Evolutionary conservation across 768 basidiomycete species (phyloP).

Genomic region (Crucibulum laeve): DNA sequence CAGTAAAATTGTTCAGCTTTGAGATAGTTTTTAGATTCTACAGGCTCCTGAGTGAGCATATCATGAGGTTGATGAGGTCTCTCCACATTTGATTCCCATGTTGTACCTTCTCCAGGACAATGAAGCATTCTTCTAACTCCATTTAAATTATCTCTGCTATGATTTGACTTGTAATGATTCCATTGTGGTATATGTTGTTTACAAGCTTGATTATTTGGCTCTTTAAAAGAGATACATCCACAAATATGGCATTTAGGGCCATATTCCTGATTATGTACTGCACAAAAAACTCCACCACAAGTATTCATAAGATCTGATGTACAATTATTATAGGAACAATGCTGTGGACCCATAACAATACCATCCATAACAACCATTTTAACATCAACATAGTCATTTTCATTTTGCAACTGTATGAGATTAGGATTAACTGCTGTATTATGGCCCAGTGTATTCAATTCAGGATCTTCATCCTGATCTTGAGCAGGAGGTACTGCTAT

Average conservation of each 20-base stretch:
- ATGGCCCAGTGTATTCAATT: too few relatives aligned
- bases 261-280: constrained; percentile 6
- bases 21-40: background rate
- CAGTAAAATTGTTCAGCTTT: background rate
- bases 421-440: too few relatives aligned
- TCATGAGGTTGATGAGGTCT: background rate
- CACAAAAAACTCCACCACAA: constrained; percentile 9
- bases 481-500: too few relatives aligned
- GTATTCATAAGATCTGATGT: constrained; percentile 6
- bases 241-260: constrained; percentile 6
- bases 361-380: constrained; percentile 11
- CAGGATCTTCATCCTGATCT: too few relatives aligned
- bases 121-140: background rate
- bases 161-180: background rate
- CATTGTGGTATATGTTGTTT: constrained; percentile 6
- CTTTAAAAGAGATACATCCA: constrained; percentile 9
- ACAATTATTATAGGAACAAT: constrained; percentile 8
- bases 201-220: constrained; percentile 12
- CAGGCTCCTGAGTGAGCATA: background rate
- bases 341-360: constrained; percentile 8
- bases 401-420: too few relatives aligned
- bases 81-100: background rate
- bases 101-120: background rate
- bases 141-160: background rate
- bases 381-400: too few relatives aligned